Evolutionary conservation across 768 basidiomycete genomes (phyloP), one percentile per base, ranked within the genome.

Genomic region (Holtermannia corniformis): DNA sequence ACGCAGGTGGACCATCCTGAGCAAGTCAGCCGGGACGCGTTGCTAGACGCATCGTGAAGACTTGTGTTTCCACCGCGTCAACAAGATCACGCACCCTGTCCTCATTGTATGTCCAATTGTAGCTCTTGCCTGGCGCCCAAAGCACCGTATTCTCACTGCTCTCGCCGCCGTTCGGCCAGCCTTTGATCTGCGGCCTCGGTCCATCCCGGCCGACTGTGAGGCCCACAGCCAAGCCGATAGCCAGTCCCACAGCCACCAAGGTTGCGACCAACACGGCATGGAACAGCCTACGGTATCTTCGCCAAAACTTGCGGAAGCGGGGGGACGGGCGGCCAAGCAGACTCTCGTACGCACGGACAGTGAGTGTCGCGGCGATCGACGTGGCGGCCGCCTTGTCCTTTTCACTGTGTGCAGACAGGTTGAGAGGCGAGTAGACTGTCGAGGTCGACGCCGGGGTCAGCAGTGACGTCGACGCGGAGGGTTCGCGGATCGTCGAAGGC

Each of bases 181-280:
- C 32, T 37, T 37, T 37, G 10, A 16, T 16, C 7, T 37, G 32
- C 16, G 32, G 16, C 32, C 10, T 37, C 7, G 7, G 7, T 16
- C 16, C 32, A 7, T 37, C 16, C 14, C 25, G 10, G 5, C 42
- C 51, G 16, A 42, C 53, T 23, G 32, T 47, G 47, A 62, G 37
- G 5, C 67, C 67, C 2, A 63, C 60, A 13, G 65, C 41, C 3
- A 68, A 42, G 0, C 67, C 67, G 5, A 64, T 49, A 25, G 58
- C 50, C 26, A 68, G 21, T 14, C 59, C 67, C 1, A 68, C 43
- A 4, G 54, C 64, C 4, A 65, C 41, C 3, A 65, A 27, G n/a
- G 58, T 25, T 4, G 61, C 12, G 4, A 57, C 49, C 7, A 58
- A 10, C 5, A 56, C 43, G 2, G 41, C 57, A 19, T 54, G 47